Base-by-base conservation (phyloP, 805 yeast species). In the Hanseniaspora occidentalis region DNA sequence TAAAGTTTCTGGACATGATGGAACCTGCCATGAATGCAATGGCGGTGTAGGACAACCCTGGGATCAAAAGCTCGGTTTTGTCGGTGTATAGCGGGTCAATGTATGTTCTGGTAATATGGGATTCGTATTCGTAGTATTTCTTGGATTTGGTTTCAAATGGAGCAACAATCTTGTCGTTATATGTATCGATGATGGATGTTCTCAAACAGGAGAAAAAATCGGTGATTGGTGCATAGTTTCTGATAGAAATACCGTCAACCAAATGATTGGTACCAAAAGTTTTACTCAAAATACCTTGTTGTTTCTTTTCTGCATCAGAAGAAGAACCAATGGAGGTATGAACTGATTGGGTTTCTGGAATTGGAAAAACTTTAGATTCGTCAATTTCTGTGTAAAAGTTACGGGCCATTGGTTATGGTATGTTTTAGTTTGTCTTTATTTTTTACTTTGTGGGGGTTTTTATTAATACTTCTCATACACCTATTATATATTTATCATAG, bases 21-120 rank as follows among this genome's bases (percentile, higher is more conserved):
- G 75, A 67, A 37, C 84, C 85, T 1, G 79, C 58, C 54, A 78
- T 65, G 11, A 69, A 61, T 20, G 79, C 84, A 31, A 77, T 67
- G 4, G 67, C 51, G 27, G 75, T 61, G 47, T 75, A 77, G 2
- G 75, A 53, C 2, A 76, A 51, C 45, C 77, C 78, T 2, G 83
- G 82, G 35, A 74, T 57, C 38, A 77, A 60, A 41, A 66, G 72
- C 52, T 77, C 84, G 37, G 61, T 60, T 47, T 66, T 73, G 48
- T 71, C 72, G 3, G 35, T 3, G 54, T 52, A 52, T 55, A n/a
- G 34, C 8, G 44, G 44, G 17, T 41, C 43, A 33, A 37, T 35
- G 11, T 41, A 41, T 7, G 77, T 71, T 18, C 60, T 51, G 3
- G 78, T 67, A 19, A 77, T 65, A 39, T 64, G 56, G 48, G 73